phyloP scores from a whole-genome alignment of 1,284 basidiomycete species.

The Xerocomus amazonicus region DNA sequence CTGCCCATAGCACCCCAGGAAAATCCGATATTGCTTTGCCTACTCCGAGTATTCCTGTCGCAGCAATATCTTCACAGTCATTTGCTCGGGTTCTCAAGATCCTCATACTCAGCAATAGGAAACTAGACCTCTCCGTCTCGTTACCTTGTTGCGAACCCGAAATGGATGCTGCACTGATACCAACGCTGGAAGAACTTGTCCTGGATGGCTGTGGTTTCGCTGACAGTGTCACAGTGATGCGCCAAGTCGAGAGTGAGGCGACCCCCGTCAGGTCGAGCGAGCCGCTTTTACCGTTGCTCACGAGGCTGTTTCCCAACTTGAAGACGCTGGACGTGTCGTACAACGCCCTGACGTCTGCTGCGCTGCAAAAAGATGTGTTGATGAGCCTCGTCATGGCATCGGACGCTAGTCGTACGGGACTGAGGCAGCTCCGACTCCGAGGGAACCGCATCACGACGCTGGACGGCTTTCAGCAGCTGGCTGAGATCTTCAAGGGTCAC shows the following conservation, averaged over 20 bases:
- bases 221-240: slow-evolving; percentile 49
- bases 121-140: slow-evolving; percentile 59
- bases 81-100: slow-evolving; percentile 58
- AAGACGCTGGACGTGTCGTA: slow-evolving; percentile 69
- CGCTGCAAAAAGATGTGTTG: slow-evolving; percentile 46
- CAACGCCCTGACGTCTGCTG: slow-evolving; percentile 56
- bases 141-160: slow-evolving; percentile 42
- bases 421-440: slow-evolving; percentile 60
- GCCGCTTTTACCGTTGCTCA: slow-evolving; percentile 52
- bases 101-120: slow-evolving; percentile 61
- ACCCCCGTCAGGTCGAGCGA: slow-evolving; percentile 45
- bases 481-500: slow-evolving; percentile 60
- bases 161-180: slow-evolving; percentile 45
- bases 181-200: slow-evolving; percentile 64
- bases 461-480: slow-evolving; percentile 57
- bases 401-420: slow-evolving; percentile 40
- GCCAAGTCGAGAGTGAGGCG: slow-evolving; percentile 27
- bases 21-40: slow-evolving; percentile 56
- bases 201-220: slow-evolving; percentile 67
- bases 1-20: slow-evolving; percentile 22
- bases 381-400: slow-evolving; percentile 48
- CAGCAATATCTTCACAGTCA: slow-evolving; percentile 54
- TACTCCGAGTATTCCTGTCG: slow-evolving; percentile 61
- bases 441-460: slow-evolving; percentile 63
- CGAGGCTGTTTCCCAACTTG: slow-evolving; percentile 64